Conservation (phyloP, 108 stramenopile genomes). For the Bacterosira constricta region DNA sequence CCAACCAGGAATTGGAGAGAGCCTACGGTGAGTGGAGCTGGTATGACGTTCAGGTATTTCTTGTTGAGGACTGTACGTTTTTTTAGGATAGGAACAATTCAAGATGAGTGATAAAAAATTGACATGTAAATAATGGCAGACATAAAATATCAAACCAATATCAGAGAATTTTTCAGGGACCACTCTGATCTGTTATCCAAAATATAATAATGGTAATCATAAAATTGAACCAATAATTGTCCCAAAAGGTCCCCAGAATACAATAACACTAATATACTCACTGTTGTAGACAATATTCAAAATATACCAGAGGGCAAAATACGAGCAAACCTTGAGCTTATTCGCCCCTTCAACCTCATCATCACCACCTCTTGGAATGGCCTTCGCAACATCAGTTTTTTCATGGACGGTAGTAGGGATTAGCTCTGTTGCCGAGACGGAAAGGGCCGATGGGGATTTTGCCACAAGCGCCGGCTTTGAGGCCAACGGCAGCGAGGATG, state of each 20-base stretch:
- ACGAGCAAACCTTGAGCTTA: conserved; percentile 71
- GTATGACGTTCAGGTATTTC: conserved; percentile 88
- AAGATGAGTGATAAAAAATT: neutral
- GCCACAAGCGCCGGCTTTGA: neutral
- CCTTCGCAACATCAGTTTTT: neutral
- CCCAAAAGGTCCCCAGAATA: neutral
- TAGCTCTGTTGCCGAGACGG: neutral
- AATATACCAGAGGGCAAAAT: conserved; percentile 96
- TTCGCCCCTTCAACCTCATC: neutral
- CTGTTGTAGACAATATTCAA: conserved; percentile 97
- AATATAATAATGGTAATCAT: neutral
- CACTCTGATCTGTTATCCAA: too few relatives aligned
- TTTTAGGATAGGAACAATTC: conserved; percentile 1
- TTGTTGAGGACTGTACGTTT: conserved; percentile 85
- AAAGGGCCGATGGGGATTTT: neutral
- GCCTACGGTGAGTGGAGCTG: conserved; percentile 89
- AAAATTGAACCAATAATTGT: neutral
- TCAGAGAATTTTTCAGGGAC: neutral
- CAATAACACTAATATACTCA: conserved; percentile 48
- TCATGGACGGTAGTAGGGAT: neutral
- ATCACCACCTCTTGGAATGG: conserved; percentile 14
- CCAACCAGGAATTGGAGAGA: conserved; percentile 91
- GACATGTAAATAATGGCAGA: too few relatives aligned
- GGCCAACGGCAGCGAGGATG: too few relatives aligned
- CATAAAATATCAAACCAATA: neutral